Evolutionary conservation across 179 eudicot genomes (phyloP).

Genomic region (Patellifolia procumbens): DNA sequence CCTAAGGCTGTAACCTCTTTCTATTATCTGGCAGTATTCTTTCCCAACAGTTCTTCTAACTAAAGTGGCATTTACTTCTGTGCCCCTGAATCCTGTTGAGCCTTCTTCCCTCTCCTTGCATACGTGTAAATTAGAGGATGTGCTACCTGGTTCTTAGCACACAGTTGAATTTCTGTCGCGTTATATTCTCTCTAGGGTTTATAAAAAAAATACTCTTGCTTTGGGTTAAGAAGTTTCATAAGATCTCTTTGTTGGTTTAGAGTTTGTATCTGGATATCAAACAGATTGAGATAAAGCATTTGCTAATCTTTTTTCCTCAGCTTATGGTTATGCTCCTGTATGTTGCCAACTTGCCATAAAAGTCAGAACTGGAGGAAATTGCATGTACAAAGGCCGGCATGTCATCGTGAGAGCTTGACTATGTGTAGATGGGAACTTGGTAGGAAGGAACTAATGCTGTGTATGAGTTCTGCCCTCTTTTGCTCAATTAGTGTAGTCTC

Average conservation of each 20-base stretch:
- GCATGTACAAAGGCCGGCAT: not conserved
- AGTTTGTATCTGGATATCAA: not conserved
- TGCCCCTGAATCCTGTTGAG: too few species aligned
- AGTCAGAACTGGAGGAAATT: not conserved
- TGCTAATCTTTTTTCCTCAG: not conserved
- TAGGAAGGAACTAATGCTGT: not conserved
- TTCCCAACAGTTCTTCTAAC: too few species aligned
- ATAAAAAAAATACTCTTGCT: not conserved
- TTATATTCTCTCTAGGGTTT: not conserved
- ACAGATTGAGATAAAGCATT: not conserved
- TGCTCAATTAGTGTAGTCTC: not conserved
- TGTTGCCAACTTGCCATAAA: not conserved
- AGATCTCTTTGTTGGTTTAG: not conserved
- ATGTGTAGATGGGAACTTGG: not conserved
- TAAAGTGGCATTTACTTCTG: too few species aligned
- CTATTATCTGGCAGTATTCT: too few species aligned
- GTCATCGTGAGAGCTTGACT: not conserved
- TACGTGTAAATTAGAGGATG: too few species aligned
- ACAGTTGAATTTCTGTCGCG: not conserved
- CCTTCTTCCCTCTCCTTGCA: too few species aligned
- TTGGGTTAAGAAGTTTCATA: too few species aligned
- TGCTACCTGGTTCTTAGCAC: too few species aligned
- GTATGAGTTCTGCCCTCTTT: not conserved
- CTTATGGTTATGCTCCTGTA: not conserved
- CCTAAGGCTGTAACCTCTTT: too few species aligned